Conservation (phyloP, 805 yeast species). For the Metschnikowia colocasiae region DNA sequence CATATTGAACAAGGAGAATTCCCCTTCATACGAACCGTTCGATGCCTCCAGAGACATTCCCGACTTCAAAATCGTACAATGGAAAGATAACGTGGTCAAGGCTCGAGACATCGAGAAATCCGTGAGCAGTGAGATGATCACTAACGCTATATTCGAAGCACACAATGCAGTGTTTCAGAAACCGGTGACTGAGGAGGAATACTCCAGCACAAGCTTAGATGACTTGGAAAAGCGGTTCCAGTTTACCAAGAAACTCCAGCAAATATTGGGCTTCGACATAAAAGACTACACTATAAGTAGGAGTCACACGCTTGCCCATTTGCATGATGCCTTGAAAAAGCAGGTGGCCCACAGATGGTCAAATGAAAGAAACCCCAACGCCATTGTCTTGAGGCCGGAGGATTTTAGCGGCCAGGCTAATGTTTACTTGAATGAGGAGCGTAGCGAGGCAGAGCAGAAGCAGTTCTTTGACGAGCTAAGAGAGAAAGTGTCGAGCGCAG, state of each 20-base stretch:
- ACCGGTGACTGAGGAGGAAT: conserved; percentile 7
- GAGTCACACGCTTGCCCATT: conserved; percentile 35
- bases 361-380: conserved; percentile 72
- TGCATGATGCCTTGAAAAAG: conserved; percentile 36
- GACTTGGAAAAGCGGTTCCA: conserved; percentile 50
- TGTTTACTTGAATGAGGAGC: conserved; percentile 50
- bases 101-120: conserved; percentile 27
- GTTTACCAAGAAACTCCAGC: conserved; percentile 46
- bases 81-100: conserved; percentile 30
- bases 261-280: conserved; percentile 46
- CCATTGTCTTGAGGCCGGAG: conserved; percentile 54
- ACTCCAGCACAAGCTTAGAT: conserved; percentile 6
- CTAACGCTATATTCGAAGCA: conserved; percentile 24
- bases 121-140: conserved; percentile 24
- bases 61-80: conserved; percentile 31
- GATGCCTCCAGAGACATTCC: conserved; percentile 31
- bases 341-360: conserved; percentile 42
- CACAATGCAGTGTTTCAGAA: conserved; percentile 22
- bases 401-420: conserved; percentile 55
- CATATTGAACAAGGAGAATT: conserved; percentile 34
- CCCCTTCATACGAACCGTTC: conserved; percentile 28
- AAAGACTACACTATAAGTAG: conserved; percentile 49
- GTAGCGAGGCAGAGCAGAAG: conserved; percentile 44
- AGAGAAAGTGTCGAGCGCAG: conserved; percentile 37
- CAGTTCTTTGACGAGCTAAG: conserved; percentile 45